A percentile compares a stretch with the other conserved stretches of the same genome.
These are phyloP conservation scores for Penicillium psychrofluorescens DNA, from an alignment of 495 filamentous ascomycete species.

Conservation along the genomic window DNA sequence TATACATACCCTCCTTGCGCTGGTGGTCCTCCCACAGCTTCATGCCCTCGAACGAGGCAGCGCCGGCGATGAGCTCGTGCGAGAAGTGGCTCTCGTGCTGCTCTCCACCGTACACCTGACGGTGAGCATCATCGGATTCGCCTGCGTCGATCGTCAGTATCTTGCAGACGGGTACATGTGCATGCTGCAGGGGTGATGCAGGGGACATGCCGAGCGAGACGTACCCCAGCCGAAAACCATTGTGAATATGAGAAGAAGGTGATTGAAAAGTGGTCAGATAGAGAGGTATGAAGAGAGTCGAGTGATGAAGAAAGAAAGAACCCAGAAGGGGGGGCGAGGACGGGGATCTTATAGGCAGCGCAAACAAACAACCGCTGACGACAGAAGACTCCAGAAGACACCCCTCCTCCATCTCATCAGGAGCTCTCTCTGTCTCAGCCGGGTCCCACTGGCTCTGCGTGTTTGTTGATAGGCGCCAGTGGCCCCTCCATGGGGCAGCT, in stretches of 20 bases:
- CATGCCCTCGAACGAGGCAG: slow-evolving; percentile 72
- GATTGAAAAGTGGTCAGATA: slow-evolving; percentile 2
- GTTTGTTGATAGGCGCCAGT: slow-evolving; percentile 7
- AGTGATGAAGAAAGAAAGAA: background rate
- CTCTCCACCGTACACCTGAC: slow-evolving; percentile 48
- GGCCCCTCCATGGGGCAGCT: background rate
- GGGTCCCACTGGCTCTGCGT: slow-evolving; percentile 8
- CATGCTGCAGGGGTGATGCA: background rate
- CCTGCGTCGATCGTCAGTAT: slow-evolving; percentile 12
- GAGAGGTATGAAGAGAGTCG: background rate
- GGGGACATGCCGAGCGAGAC: slow-evolving; percentile 4
- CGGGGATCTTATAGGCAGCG: slow-evolving; percentile 12
- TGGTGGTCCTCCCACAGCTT: slow-evolving; percentile 73
- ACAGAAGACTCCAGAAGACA: slow-evolving; percentile 12
- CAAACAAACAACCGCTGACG: background rate
- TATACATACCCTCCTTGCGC: slow-evolving; percentile 55
- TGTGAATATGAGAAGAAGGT: slow-evolving; percentile 8
- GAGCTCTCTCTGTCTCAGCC: slow-evolving; percentile 10
- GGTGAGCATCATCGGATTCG: slow-evolving; percentile 48
- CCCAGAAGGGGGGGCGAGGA: background rate
- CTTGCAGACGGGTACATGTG: slow-evolving; percentile 1
- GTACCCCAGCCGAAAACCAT: slow-evolving; percentile 35
- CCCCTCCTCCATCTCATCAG: slow-evolving; percentile 2
- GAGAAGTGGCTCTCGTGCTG: slow-evolving; percentile 56
- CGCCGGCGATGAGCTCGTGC: slow-evolving; percentile 70